A percentile compares a stretch with the other conserved stretches of the same genome.
These are phyloP conservation scores for Cyberlindnera nakhonratchasimensis DNA, from an alignment of 805 yeast species.

Conservation along the genomic window DNA sequence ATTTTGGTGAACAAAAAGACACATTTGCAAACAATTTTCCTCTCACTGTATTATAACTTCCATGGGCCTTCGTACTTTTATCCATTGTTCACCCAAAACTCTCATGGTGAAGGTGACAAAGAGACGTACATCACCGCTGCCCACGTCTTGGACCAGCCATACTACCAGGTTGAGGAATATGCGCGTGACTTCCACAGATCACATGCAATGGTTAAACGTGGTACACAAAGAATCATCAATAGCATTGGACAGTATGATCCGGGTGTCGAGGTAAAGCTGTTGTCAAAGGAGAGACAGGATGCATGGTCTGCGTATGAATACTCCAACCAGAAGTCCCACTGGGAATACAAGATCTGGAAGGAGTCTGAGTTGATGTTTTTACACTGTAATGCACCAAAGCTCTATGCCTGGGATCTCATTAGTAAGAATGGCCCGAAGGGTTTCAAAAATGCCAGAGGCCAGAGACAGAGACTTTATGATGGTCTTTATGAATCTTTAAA, in stretches of 20 bases:
- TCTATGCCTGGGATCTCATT: conserved; percentile 14
- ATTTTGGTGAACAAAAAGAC: conserved; percentile 49
- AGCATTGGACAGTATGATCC: conserved; percentile 39
- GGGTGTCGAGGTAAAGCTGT: conserved; percentile 16
- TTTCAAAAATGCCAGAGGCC: conserved; percentile 4
- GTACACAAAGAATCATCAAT: conserved; percentile 24
- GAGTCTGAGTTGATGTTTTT: conserved; percentile 15
- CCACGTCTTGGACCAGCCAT: conserved; percentile 40
- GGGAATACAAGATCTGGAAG: conserved; percentile 18
- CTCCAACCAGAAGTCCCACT: conserved; percentile 12
- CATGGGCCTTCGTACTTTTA: conserved; percentile 57
- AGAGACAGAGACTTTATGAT: conserved; percentile 14
- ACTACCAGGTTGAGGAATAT: conserved; percentile 38
- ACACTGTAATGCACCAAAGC: conserved; percentile 20
- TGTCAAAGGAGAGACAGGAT: neutral
- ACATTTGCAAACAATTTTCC: conserved; percentile 48
- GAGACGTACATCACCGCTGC: conserved; percentile 64
- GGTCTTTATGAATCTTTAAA: conserved; percentile 7
- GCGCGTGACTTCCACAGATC: conserved; percentile 16
- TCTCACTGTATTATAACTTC: conserved; percentile 54
- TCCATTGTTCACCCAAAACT: conserved; percentile 59
- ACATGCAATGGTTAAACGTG: conserved; percentile 17
- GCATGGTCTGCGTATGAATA: conserved; percentile 12
- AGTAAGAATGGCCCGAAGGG: conserved; percentile 4
- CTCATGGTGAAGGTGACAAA: conserved; percentile 66